A percentile compares a stretch with the other conserved stretches of the same genome.
These are phyloP conservation scores for Calonectria montana DNA, from an alignment of 2,329 filamentous ascomycete species.

Conservation along the genomic window DNA sequence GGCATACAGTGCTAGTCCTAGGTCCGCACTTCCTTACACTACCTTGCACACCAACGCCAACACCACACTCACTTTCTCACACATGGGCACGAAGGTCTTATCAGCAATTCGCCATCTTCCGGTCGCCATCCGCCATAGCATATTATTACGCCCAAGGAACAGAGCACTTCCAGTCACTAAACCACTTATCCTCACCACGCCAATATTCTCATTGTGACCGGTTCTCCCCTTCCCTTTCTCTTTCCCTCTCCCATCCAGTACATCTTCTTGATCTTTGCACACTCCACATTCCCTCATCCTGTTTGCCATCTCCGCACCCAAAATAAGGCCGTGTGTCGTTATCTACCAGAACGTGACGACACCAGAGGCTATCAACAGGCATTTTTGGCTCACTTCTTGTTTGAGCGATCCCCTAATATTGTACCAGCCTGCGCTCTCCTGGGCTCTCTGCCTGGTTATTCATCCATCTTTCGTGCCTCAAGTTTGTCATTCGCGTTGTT, in stretches of 20 bases:
- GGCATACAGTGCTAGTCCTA: conserved; percentile 14
- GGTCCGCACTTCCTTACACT: conserved; percentile 10
- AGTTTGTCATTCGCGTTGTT: not conserved
- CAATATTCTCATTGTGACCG: conserved; percentile 3
- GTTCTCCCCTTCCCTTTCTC: not conserved
- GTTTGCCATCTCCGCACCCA: conserved; percentile 16
- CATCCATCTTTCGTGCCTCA: not conserved
- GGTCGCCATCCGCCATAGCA: conserved; percentile 31
- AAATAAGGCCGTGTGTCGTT: conserved; percentile 19
- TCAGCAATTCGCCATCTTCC: conserved; percentile 38
- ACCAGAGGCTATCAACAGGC: conserved; percentile 1
- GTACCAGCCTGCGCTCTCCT: not conserved
- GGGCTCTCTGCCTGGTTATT: not conserved
- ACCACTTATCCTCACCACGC: conserved; percentile 10
- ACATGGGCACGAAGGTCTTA: conserved; percentile 28
- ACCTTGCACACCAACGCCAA: conserved; percentile 15
- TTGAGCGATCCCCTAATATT: not conserved
- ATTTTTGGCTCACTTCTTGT: not conserved
- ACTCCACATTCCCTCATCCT: conserved; percentile 1
- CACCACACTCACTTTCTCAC: not conserved
- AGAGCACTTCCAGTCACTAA: conserved; percentile 1
- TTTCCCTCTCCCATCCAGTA: too few relatives aligned
- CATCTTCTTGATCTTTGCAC: not conserved
- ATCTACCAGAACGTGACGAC: conserved; percentile 30
- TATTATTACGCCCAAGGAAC: conserved; percentile 25